These are phyloP conservation scores for Excoecaria agallocha DNA, from an alignment of 345 rosid species.

Conservation along the genomic window DNA sequence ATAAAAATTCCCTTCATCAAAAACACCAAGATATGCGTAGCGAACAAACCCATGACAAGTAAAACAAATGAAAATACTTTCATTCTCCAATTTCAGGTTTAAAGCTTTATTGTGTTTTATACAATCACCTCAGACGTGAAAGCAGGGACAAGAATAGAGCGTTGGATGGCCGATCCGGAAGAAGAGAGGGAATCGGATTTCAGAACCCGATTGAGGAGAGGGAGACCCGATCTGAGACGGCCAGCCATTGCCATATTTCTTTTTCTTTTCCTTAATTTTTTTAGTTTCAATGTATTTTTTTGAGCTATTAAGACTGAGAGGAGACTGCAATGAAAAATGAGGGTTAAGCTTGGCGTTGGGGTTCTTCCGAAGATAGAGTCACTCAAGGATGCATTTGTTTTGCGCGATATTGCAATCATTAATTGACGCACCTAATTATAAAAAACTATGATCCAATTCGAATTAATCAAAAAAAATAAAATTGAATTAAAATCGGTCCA, in stretches of 20 bases:
- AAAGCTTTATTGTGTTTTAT: not conserved
- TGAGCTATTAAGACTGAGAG: too few species aligned
- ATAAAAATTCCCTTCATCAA: not conserved
- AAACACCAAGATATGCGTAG: not conserved
- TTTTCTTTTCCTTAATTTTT: too few species aligned
- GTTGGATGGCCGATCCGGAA: slow-evolving; percentile 36
- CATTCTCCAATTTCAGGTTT: not conserved
- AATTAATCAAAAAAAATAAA: too few species aligned
- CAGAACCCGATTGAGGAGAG: slow-evolving; percentile 43
- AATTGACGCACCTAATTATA: too few species aligned
- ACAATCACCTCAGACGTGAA: slow-evolving; percentile 43
- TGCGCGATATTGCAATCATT: too few species aligned
- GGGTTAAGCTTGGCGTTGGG: too few species aligned
- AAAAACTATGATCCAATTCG: too few species aligned
- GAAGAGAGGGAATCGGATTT: slow-evolving; percentile 41
- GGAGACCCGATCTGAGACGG: slow-evolving; percentile 69
- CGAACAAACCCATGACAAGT: not conserved
- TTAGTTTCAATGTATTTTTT: too few species aligned
- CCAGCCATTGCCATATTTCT: slow-evolving; percentile 55
- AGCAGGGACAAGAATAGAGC: slow-evolving; percentile 35
- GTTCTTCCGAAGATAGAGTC: too few species aligned
- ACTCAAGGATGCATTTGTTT: too few species aligned
- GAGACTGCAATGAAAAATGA: too few species aligned
- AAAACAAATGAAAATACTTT: not conserved
- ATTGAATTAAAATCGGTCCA: too few species aligned